Evolutionary conservation across 306 rosid genomes (phyloP).

Genomic region (Pyrus pyrifolia): DNA sequence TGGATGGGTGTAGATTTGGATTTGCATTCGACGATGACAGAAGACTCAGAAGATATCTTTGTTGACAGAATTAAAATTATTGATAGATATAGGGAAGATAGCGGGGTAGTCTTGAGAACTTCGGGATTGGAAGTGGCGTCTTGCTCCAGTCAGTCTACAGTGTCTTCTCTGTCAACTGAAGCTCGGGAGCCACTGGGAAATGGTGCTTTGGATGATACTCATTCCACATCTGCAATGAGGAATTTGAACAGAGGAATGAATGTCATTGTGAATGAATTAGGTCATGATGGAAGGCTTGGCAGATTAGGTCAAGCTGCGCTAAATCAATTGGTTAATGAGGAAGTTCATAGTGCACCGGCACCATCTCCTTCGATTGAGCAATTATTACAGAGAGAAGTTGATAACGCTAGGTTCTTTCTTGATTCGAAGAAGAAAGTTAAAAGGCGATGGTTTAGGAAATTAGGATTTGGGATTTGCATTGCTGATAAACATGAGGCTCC

Average conservation of each 20-base stretch:
- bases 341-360: conserved; percentile 28
- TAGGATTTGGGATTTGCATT: conserved; percentile 49
- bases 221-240: conserved; percentile 29
- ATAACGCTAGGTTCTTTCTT: conserved; percentile 23
- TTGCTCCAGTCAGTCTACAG: conserved; percentile 27
- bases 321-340: conserved; percentile 35
- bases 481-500: conserved; percentile 29
- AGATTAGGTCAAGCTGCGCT: conserved; percentile 40
- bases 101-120: conserved; percentile 45
- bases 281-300: conserved; percentile 32
- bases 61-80: conserved; percentile 4
- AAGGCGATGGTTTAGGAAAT: conserved; percentile 52
- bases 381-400: conserved; percentile 41
- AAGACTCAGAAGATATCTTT: conserved; percentile 17
- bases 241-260: conserved; percentile 51
- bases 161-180: conserved; percentile 31
- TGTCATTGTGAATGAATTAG: conserved; percentile 40
- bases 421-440: conserved; percentile 35
- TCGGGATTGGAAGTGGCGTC: conserved; percentile 27
- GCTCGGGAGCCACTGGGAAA: conserved; percentile 25
- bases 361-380: conserved; percentile 41
- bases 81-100: conserved; percentile 38
- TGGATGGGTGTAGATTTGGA: conserved; percentile 54
- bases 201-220: conserved; percentile 19
- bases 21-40: conserved; percentile 14